These are phyloP conservation scores for Fusarium caatingaense DNA, from an alignment of 2,329 filamentous ascomycete species.

Conservation along the genomic window DNA sequence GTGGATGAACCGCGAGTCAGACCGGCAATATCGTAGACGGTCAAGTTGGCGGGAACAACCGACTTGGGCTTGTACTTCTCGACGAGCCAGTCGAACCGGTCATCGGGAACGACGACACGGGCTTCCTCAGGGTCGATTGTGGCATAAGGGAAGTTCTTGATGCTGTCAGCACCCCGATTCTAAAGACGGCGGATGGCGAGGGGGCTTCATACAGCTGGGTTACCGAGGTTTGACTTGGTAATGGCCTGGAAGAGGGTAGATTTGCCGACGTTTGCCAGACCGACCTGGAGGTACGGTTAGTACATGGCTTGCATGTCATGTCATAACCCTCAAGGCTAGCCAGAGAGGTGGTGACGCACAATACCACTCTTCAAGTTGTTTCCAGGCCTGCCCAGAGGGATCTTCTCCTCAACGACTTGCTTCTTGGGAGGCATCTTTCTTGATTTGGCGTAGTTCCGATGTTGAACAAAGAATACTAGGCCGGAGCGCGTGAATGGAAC, in stretches of 20 bases:
- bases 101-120: constrained; percentile 95
- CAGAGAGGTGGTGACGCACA: constrained; percentile 65
- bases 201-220: constrained; percentile 81
- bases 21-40: constrained; percentile 98
- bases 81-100: constrained; percentile 94
- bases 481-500: constrained; percentile 63
- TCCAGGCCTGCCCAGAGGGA: constrained; percentile 93
- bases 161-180: constrained; percentile 56
- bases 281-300: constrained; percentile 72
- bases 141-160: constrained; percentile 95
- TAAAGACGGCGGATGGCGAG: constrained; percentile 49
- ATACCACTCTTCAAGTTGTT: constrained; percentile 99
- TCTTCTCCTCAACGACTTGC: constrained; percentile 89
- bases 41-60: constrained; percentile 94
- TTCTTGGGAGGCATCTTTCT: constrained; percentile 95
- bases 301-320: constrained; percentile 11
- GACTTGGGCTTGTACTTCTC: constrained; percentile 99
- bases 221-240: constrained; percentile 96
- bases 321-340: background rate
- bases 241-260: constrained; percentile 99
- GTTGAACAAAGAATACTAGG: constrained; percentile 61
- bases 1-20: constrained; percentile 95
- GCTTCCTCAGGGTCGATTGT: constrained; percentile 99
- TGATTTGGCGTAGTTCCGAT: constrained; percentile 70
- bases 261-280: constrained; percentile 98